Percentiles rank a stretch among this genome's conserved stretches.
Evolutionary conservation across 192 early-diverging fungal genomes (phyloP).

Genomic region (Dispira simplex): DNA sequence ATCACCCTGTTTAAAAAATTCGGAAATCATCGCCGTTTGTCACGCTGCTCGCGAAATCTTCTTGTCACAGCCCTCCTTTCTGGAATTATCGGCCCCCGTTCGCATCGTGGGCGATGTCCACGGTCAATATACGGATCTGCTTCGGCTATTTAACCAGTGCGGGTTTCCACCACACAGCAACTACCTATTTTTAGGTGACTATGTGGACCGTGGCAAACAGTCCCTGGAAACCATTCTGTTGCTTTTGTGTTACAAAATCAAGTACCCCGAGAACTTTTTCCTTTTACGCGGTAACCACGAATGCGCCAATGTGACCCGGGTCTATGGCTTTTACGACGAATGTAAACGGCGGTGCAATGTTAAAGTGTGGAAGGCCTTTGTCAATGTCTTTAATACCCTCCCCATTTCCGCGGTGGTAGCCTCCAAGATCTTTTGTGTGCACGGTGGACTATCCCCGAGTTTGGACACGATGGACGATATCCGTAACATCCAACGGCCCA

Average conservation of each 20-base stretch:
- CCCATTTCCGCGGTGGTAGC: slow-evolving; percentile 87
- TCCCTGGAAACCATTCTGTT: slow-evolving; percentile 87
- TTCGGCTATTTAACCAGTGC: slow-evolving; percentile 84
- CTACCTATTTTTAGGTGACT: slow-evolving; percentile 90
- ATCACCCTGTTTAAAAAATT: slow-evolving; percentile 65
- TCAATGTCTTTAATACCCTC: slow-evolving; percentile 86
- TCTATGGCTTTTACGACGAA: slow-evolving; percentile 96
- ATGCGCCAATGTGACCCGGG: slow-evolving; percentile 81
- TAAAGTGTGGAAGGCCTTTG: slow-evolving; percentile 86
- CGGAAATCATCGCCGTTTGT: slow-evolving; percentile 76
- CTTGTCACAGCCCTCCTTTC: slow-evolving; percentile 68
- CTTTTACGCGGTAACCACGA: slow-evolving; percentile 95
- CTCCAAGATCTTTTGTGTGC: slow-evolving; percentile 88
- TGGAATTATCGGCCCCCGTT: slow-evolving; percentile 61
- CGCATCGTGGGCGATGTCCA: slow-evolving; percentile 87
- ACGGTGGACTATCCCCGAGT: slow-evolving; percentile 78
- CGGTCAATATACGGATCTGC: slow-evolving; percentile 86
- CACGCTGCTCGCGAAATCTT: slow-evolving; percentile 76
- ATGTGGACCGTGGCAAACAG: slow-evolving; percentile 95
- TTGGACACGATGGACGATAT: slow-evolving; percentile 78
- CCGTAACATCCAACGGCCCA: slow-evolving; percentile 56
- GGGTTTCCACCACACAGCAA: slow-evolving; percentile 85
- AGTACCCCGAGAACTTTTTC: slow-evolving; percentile 95
- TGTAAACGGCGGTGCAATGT: slow-evolving; percentile 77
- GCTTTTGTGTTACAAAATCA: slow-evolving; percentile 91